phyloP scores from a whole-genome alignment of 148 eudicot species.

The Rhododendron williamsianum region DNA sequence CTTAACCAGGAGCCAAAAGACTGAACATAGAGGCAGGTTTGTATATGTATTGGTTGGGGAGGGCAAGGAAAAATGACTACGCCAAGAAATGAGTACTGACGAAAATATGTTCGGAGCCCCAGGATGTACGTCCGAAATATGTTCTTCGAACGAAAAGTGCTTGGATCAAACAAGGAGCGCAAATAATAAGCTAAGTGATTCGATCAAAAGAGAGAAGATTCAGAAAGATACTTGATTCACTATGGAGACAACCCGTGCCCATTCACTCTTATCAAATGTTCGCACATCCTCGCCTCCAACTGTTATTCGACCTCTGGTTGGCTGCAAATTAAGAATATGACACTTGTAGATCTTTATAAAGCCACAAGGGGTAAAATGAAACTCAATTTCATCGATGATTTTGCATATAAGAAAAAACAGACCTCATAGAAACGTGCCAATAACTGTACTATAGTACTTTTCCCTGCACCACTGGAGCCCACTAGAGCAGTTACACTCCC shows the following conservation, averaged over 20 bases:
- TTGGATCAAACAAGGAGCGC: neutral
- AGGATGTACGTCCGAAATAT: neutral
- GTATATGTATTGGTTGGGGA: neutral
- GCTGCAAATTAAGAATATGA: constrained; percentile 43
- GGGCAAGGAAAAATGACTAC: neutral
- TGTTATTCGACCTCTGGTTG: constrained; percentile 74
- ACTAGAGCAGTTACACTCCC: constrained; percentile 95
- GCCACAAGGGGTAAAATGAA: neutral
- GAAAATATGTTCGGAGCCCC: too few species aligned
- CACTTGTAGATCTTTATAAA: constrained; percentile 3
- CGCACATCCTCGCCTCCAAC: constrained; percentile 94
- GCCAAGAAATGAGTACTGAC: neutral
- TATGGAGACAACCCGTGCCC: constrained; percentile 89
- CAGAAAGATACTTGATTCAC: constrained; percentile 70
- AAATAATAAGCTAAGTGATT: neutral
- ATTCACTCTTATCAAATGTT: constrained; percentile 92
- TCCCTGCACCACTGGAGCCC: constrained; percentile 98
- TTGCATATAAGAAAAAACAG: neutral
- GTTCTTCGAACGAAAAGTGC: neutral
- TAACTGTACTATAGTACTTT: constrained; percentile 93
- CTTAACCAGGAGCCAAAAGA: neutral
- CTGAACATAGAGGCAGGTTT: neutral
- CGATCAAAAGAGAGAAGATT: neutral
- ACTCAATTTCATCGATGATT: neutral
- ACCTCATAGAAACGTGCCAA: constrained; percentile 98